Base-by-base conservation (phyloP, 371 early-diverging fungal genomes). In the Saksenaea oblongispora region DNA sequence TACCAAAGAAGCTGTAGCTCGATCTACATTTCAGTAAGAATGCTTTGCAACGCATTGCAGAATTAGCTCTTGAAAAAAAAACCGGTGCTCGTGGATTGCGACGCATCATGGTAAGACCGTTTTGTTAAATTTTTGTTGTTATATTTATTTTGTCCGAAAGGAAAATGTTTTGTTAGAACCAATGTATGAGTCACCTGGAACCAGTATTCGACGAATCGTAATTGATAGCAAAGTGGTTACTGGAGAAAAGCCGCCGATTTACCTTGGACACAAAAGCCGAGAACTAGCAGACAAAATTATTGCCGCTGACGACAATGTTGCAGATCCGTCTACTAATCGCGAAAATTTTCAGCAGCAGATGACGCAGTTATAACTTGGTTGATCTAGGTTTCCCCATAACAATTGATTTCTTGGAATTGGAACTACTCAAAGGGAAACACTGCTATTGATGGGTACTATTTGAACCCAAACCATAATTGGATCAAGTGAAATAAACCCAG, bases 41-140 rank as follows among this genome's bases (percentile, higher is more conserved):
- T 0, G 91, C 94, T 13, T 80, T 96, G 8, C 75, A 74, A 17
- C 62, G 78, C 14, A 88, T 96, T 59, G 95, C 94, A 5, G 73
- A 84, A 42, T 81, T 85, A 58, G 95, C 95, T 1, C 82, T 90
- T n/a, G 86, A 87, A 61, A 93, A 92, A 65, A 89, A 91, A 61
- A 95, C 94, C 0, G 96, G 96, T 17, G 96, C 96, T 13, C 85
- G 96, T 37, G 96, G 96, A 5, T 73, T 96, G 59, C 82, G 95
- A 36, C 77, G 93, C 8, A 93, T 95, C 55, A 90, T 95, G 91
- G 88, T 81, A 82, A 64, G 35, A 34, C 3, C 5, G 9, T 5
- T 10, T 47, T n/a, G n/a, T 3, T 26, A 9, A 15, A 11, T 15
- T 15, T 4, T n/a, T 18, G 1, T 17, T 64, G 24, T 27, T 34